Base-by-base conservation (phyloP, 345 rosid genomes). In the Syzygium aqueum region DNA sequence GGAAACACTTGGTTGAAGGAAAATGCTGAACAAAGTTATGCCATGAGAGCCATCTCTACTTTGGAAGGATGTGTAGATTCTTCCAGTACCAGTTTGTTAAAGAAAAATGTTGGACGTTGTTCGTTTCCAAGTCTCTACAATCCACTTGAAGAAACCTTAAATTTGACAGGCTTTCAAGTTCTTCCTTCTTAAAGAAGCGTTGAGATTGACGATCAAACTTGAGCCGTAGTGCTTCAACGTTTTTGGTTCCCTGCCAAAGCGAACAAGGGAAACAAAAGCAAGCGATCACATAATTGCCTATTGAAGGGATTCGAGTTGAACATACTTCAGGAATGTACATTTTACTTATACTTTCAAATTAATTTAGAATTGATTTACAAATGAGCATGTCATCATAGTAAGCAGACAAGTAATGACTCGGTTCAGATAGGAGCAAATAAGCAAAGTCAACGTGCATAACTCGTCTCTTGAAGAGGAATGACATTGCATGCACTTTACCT, bases 281-380 rank as follows among this genome's bases (percentile, higher is more conserved):
- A 27, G 77, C 0, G 21, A n/a, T 63, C 77, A 6, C 37, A 63
- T 14, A 63, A 63, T 63, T 63, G 10, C 5, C 37, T 12, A 2
- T 63, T 3, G 40, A 28, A 63, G 9, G 77, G 7, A 63, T 63
- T 28, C 2, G 9, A 28, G 5, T 14, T 63, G 77, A 63, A 2
- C 10, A 28, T n/a, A n/a, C 9, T n/a, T 63, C 4, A n/a, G 77
- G 2, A n/a, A n/a, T n/a, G 77, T 14, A n/a, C 77, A n/a, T 15
- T 1, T 3, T 63, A 1, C 3, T 0, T 11, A 14, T n/a, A 28
- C 0, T 2, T 63, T 6, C 1, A 15, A 28, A 14, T 63, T 27
- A 2, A 63, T 12, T 13, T 63, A 6, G 1, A n/a, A 28, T 14
- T 6, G 5, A 63, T 63, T 28, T 63, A 14, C 5, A 28, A 5